phyloP scores from a whole-genome alignment of 2,329 filamentous ascomycete genomes.

The Taxawa tesnikishii region DNA sequence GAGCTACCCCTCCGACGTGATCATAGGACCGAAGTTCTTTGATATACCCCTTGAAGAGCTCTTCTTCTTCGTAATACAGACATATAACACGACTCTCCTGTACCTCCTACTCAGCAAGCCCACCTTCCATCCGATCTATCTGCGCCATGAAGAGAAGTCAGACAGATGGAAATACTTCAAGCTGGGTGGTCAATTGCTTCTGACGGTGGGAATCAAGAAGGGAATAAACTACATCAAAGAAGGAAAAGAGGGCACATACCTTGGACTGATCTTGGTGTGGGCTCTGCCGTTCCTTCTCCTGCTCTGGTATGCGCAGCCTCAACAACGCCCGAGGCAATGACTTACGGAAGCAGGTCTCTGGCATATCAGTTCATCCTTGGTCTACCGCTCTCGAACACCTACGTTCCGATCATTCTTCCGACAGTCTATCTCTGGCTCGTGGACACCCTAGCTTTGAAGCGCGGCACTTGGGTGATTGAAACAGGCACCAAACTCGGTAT shows the following conservation, averaged over 20 bases:
- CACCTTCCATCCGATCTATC: constrained; percentile 41
- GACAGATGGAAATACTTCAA: constrained; percentile 28
- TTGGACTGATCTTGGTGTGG: constrained; percentile 60
- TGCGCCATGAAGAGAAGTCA: constrained; percentile 28
- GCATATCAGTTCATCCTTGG: constrained; percentile 51
- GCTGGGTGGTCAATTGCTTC: constrained; percentile 36
- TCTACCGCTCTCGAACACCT: constrained; percentile 45
- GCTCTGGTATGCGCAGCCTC: constrained; percentile 35
- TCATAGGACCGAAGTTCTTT: constrained; percentile 50
- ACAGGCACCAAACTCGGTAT: constrained; percentile 53
- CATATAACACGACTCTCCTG: constrained; percentile 57
- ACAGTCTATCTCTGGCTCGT: constrained; percentile 62
- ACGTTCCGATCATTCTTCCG: constrained; percentile 48
- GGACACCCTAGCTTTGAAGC: constrained; percentile 53
- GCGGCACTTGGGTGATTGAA: constrained; percentile 62
- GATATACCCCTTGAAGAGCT: constrained; percentile 60
- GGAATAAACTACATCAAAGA: constrained; percentile 34
- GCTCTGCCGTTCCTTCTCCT: constrained; percentile 53
- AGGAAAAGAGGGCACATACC: constrained; percentile 45
- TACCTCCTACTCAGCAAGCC: constrained; percentile 57
- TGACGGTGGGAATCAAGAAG: constrained; percentile 31
- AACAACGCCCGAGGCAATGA: constrained; percentile 18
- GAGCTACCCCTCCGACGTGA: constrained; percentile 55
- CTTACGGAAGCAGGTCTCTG: constrained; percentile 25
- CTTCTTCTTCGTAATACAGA: constrained; percentile 69